Conservation (phyloP, 2,329 filamentous ascomycete species). For the Colletotrichum graminicola region DNA sequence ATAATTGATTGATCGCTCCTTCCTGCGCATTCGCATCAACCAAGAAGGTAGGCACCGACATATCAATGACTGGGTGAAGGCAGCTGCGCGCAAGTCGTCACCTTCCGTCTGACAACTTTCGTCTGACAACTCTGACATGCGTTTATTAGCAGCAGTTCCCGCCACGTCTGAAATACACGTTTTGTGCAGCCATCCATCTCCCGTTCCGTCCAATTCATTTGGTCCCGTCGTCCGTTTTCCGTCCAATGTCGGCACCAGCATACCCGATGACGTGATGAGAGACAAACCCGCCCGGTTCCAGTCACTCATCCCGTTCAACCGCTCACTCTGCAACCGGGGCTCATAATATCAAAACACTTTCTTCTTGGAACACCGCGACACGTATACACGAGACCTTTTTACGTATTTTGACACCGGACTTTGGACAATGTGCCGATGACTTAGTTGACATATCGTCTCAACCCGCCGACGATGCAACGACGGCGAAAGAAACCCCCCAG, state of each 20-base stretch:
- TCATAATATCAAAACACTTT: slow-evolving; percentile 7
- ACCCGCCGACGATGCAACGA: neutral
- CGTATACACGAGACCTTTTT: slow-evolving; percentile 28
- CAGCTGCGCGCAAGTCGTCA: neutral
- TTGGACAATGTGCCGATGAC: slow-evolving; percentile 18
- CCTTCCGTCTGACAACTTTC: slow-evolving; percentile 10
- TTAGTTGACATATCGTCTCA: slow-evolving; percentile 5
- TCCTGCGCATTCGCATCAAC: neutral
- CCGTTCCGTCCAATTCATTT: slow-evolving; percentile 6
- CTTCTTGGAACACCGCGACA: slow-evolving; percentile 17
- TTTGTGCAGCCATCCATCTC: neutral
- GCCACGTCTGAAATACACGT: slow-evolving; percentile 8
- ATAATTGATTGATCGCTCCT: neutral
- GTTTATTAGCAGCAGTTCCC: neutral
- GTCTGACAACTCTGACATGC: slow-evolving; percentile 15
- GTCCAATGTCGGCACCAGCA: slow-evolving; percentile 15
- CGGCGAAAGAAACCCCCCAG: neutral
- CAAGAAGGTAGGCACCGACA: too few species aligned
- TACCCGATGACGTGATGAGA: slow-evolving; percentile 29
- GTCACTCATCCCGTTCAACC: neutral
- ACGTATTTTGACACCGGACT: slow-evolving; percentile 22
- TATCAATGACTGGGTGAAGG: neutral
- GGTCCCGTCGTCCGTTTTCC: slow-evolving; percentile 15
- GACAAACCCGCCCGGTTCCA: slow-evolving; percentile 5
- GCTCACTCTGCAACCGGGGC: neutral